Base-by-base conservation (phyloP, 306 rosid genomes). In the Cicer yamashitae region DNA sequence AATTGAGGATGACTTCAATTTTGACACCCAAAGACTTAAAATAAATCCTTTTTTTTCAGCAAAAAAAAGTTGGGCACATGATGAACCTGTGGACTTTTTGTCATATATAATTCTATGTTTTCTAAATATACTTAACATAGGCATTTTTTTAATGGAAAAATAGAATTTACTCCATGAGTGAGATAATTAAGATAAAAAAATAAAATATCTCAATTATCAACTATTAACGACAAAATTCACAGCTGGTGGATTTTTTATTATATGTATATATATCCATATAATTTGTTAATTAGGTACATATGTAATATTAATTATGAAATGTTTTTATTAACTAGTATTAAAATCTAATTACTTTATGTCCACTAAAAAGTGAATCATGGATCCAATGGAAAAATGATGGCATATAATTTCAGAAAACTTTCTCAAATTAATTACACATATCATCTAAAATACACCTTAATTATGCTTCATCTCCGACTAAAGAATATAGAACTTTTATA, bases 11-110 rank as follows among this genome's bases (percentile, higher is more conserved):
- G 53, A 60, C 53, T 46, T 46, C 30, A 59, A 74, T 44, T 73
- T 74, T 75, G 81, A 65, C 71, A 51, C 37, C 7, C 53, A 15
- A 47, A 74, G 51, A 73, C 71, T 65, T 15, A 10, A 10, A 70
- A 17, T 22, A 39, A 20, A 60, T 38, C 71, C 70, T 73, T 77
- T 72, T 4, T 30, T 30, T 30, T 30, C 37, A 30, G 37, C 37
- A 30, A 30, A 30, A 30, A 30, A 30, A 30, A 30, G 50, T 64
- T 51, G 44, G 43, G 15, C 37, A 59, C 20, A 7, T 12, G 47
- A 51, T 37, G 51, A 1, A 6, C 30, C 2, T 45, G 4, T 58
- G 40, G 18, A 45, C 75, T 56, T 54, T 66, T 44, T 56, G 34
- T 12, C 20, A 46, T 67, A 38, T 62, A 62, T 38, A n/a, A 34